phyloP scores from a whole-genome alignment of 2,329 filamentous ascomycete genomes.

The Cercospora sp. region DNA sequence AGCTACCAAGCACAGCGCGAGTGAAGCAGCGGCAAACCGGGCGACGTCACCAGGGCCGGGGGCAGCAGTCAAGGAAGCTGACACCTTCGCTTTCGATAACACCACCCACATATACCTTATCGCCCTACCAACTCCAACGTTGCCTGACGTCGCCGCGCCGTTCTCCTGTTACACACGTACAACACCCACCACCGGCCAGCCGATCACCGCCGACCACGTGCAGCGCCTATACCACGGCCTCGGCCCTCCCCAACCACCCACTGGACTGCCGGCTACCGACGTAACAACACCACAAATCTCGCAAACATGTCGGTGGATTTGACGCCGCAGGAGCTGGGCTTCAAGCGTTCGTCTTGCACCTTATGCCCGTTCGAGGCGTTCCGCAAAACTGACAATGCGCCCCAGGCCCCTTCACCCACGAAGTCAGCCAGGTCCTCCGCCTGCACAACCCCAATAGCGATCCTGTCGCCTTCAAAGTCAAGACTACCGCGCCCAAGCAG shows the following conservation, averaged over 20 bases:
- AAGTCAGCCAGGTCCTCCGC: slow-evolving; percentile 63
- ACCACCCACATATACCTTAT: background rate
- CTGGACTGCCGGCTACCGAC: background rate
- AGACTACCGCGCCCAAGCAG: slow-evolving; percentile 99
- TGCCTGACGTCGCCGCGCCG: background rate
- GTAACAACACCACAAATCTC: slow-evolving; percentile 14
- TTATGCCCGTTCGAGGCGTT: background rate
- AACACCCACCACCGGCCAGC: background rate
- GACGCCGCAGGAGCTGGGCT: slow-evolving; percentile 86
- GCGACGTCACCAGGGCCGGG: background rate
- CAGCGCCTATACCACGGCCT: slow-evolving; percentile 1
- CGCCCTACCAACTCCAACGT: background rate
- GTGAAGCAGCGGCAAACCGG: background rate
- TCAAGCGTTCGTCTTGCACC: slow-evolving; percentile 70
- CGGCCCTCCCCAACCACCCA: slow-evolving; percentile 6
- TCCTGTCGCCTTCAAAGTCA: slow-evolving; percentile 74
- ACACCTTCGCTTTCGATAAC: background rate
- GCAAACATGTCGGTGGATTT: slow-evolving; percentile 89
- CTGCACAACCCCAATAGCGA: slow-evolving; percentile 60
- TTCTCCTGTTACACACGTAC: slow-evolving; percentile 4
- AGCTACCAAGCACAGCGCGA: background rate
- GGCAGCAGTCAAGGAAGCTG: background rate
- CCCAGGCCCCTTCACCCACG: slow-evolving; percentile 63
- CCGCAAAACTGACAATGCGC: slow-evolving; percentile 22
- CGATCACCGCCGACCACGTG: background rate